Conservation (phyloP, 2,329 filamentous ascomycete species). For the Metarhizium robertsii region DNA sequence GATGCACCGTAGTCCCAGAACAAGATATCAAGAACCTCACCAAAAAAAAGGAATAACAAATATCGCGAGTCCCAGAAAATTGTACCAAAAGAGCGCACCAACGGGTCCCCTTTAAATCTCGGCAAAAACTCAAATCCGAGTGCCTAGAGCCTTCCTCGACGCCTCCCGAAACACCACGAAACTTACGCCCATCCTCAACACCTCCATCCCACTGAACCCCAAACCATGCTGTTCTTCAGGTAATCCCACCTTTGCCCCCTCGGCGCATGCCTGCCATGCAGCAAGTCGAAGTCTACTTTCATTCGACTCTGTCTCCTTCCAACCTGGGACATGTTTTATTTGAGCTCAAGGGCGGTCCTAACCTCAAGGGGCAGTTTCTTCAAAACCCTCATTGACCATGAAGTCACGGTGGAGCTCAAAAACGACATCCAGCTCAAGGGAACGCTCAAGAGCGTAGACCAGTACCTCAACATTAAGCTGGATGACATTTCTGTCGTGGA, state of each 20-base stretch:
- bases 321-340: neutral
- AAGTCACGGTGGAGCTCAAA: conserved; percentile 97
- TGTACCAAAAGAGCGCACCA: too few relatives aligned
- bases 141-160: too few relatives aligned
- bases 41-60: neutral
- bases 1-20: neutral
- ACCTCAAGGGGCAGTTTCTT: conserved; percentile 60
- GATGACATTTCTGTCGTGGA: conserved; percentile 91
- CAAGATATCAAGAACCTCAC: neutral
- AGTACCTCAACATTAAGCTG: conserved; percentile 98
- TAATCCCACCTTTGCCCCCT: conserved; percentile 8
- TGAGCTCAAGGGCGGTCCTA: neutral
- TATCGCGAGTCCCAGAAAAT: neutral
- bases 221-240: conserved; percentile 37
- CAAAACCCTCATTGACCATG: conserved; percentile 95
- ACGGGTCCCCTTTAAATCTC: too few relatives aligned
- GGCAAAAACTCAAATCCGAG: too few relatives aligned
- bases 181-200: neutral
- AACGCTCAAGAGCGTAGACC: conserved; percentile 92
- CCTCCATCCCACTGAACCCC: too few relatives aligned
- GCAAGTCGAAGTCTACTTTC: too few relatives aligned
- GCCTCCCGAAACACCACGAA: too few relatives aligned
- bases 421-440: conserved; percentile 97
- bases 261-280: too few relatives aligned
- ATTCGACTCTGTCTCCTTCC: neutral